Evolutionary conservation across 2,329 filamentous ascomycete species (phyloP).

Genomic region (Simplicillium sp.): DNA sequence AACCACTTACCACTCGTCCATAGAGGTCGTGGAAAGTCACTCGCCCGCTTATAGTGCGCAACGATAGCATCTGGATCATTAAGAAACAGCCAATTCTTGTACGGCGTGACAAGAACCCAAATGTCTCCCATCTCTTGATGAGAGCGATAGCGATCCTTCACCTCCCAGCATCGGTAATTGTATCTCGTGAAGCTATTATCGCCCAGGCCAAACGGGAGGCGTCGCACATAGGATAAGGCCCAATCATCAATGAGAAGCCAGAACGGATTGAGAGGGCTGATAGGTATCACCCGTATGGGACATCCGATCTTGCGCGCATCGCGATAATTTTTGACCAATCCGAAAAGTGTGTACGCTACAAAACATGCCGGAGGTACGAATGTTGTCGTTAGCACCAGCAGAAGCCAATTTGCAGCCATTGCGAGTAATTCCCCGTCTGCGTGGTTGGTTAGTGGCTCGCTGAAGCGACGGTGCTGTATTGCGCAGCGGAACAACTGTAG

Average conservation of each 20-base stretch:
- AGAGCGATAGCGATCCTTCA: slow-evolving; percentile 12
- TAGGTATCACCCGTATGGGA: slow-evolving; percentile 19
- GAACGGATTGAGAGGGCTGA: slow-evolving; percentile 19
- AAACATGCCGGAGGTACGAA: no score
- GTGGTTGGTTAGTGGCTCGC: no score
- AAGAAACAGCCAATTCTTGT: slow-evolving; percentile 6
- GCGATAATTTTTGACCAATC: no score
- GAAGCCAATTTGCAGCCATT: no score
- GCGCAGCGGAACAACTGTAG: no score
- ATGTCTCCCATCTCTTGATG: slow-evolving; percentile 17
- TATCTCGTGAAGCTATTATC: slow-evolving; percentile 20
- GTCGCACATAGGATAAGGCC: slow-evolving; percentile 11
- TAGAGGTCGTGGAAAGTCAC: no score
- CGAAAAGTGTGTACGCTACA: no score
- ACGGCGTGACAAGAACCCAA: slow-evolving; percentile 7
- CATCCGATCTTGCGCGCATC: slow-evolving; percentile 17
- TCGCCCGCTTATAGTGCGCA: no score
- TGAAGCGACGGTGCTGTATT: no score
- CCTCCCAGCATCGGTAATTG: slow-evolving; percentile 19
- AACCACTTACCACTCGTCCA: no score
- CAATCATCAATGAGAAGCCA: slow-evolving; percentile 18
- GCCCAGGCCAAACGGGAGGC: slow-evolving; percentile 12
- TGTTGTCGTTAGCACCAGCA: no score
- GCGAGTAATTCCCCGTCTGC: no score
- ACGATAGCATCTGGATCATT: slow-evolving; percentile 4